Conservation (phyloP, 306 rosid genomes). For the Psophocarpus tetragonolobus region DNA sequence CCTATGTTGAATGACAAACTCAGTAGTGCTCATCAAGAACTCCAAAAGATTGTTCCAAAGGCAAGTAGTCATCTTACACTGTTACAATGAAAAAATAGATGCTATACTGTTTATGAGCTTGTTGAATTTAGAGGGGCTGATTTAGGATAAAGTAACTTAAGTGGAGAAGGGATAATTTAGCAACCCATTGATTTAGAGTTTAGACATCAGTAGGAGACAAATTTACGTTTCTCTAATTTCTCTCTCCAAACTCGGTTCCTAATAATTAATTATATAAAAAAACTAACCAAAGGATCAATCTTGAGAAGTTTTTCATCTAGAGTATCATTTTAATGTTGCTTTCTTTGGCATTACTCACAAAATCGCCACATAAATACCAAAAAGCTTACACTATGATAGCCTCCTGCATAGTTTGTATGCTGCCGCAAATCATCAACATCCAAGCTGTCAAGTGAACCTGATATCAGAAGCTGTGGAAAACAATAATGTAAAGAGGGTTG, state of each 20-base stretch:
- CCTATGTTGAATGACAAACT: neutral
- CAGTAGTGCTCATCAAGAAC: neutral
- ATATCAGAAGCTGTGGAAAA: constrained; percentile 82
- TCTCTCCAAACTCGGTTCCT: neutral
- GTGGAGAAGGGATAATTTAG: neutral
- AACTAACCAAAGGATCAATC: neutral
- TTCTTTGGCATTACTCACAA: neutral
- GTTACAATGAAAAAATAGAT: neutral
- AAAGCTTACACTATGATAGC: constrained; percentile 78
- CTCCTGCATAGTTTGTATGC: constrained; percentile 85
- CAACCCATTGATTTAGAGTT: neutral
- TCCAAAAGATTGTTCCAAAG: neutral
- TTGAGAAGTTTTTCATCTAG: neutral
- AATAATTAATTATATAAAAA: neutral
- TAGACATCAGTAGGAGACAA: neutral
- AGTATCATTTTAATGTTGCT: neutral
- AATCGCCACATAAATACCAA: neutral
- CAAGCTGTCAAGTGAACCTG: constrained; percentile 97
- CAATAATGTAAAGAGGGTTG: constrained; percentile 32
- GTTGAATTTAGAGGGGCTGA: neutral
- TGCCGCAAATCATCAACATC: constrained; percentile 89
- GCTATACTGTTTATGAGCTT: neutral
- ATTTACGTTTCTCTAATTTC: neutral
- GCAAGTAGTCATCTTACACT: neutral
- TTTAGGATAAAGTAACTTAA: neutral